Percentiles rank a stretch among this genome's conserved stretches.
Conservation (phyloP, 257 asterid species). For the Solanum gandarillasii region DNA sequence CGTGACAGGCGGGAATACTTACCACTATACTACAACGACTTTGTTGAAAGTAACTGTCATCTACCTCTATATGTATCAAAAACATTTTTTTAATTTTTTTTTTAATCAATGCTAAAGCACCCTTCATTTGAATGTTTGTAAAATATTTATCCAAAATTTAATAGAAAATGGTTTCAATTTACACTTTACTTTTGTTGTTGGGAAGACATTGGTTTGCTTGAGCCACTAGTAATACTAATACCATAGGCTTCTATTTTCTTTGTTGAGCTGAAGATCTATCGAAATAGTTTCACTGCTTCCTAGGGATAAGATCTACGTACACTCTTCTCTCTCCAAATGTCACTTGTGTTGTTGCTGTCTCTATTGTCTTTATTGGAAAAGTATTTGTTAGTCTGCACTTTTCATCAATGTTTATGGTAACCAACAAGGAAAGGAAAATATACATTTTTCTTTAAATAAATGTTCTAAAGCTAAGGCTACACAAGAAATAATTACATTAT, state of each 20-base stretch:
- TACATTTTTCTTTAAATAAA: neutral
- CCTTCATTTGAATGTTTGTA: neutral
- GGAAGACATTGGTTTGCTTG: neutral
- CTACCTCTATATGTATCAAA: fast-evolving
- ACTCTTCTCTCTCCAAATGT: neutral
- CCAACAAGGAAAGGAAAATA: neutral
- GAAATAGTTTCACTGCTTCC: neutral
- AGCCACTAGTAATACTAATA: neutral
- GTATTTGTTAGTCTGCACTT: neutral
- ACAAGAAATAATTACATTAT: neutral
- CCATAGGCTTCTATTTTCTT: neutral
- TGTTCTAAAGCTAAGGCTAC: neutral
- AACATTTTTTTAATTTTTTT: neutral
- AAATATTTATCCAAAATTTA: neutral
- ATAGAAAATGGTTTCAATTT: neutral
- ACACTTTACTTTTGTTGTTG: neutral
- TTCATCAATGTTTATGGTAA: neutral
- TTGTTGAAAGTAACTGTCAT: neutral
- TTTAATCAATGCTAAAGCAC: neutral
- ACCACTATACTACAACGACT: slow-evolving; percentile 88
- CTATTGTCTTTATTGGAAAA: neutral
- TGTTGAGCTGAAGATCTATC: neutral
- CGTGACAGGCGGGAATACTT: slow-evolving; percentile 99
- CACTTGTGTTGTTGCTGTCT: neutral
- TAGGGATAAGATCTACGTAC: neutral